Evolutionary conservation across 2,329 filamentous ascomycete species (phyloP).

Genomic region (Cladosporium sp.): DNA sequence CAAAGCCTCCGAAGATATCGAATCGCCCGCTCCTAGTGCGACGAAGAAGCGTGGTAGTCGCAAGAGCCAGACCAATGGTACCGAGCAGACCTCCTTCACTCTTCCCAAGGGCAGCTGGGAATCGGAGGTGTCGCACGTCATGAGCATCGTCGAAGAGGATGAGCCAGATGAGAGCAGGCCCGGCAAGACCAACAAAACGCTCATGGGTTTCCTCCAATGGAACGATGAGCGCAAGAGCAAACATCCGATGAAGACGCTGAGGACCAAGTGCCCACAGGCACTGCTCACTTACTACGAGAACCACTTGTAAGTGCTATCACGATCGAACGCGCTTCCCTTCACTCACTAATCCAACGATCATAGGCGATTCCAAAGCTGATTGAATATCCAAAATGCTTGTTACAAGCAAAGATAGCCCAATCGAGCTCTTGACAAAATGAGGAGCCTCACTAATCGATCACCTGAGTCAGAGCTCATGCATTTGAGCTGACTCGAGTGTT

Average conservation of each 20-base stretch:
- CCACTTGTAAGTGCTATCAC: constrained; percentile 32
- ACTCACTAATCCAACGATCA: background rate
- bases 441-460: background rate
- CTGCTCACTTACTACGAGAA: constrained; percentile 36
- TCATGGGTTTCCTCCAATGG: constrained; percentile 70
- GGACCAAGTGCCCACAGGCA: constrained; percentile 73
- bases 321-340: background rate
- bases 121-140: constrained; percentile 64
- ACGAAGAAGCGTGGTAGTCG: constrained; percentile 23
- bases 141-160: constrained; percentile 64
- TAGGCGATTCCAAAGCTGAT: background rate
- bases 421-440: background rate
- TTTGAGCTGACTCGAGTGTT: background rate
- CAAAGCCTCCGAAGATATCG: constrained; percentile 18
- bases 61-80: constrained; percentile 27
- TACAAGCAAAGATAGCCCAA: background rate
- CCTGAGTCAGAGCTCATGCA: background rate
- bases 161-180: constrained; percentile 21
- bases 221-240: constrained; percentile 66
- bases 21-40: constrained; percentile 24
- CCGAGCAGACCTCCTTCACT: constrained; percentile 46
- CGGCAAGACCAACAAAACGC: constrained; percentile 42
- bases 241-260: constrained; percentile 64
- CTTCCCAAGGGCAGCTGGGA: constrained; percentile 75
- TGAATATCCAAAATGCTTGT: background rate